Evolutionary conservation across 345 rosid species (phyloP).

Genomic region (Tarenaya hassleriana): DNA sequence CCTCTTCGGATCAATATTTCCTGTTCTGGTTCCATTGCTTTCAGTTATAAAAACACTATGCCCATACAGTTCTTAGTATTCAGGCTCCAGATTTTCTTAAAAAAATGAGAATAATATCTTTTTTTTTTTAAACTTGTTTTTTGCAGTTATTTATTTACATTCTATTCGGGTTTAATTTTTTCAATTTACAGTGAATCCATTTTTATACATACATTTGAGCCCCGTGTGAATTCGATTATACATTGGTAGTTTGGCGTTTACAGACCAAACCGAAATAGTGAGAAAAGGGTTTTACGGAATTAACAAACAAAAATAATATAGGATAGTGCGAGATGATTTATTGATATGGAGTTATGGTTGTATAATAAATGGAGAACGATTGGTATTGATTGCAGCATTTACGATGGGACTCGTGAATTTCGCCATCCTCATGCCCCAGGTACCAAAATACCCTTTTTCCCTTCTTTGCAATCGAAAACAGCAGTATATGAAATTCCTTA

Average conservation of each 20-base stretch:
- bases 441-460: background rate
- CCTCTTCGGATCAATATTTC: background rate
- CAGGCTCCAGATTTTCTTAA: too few species aligned
- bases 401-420: conserved; percentile 77
- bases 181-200: too few species aligned
- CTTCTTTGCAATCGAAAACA: too few species aligned
- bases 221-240: too few species aligned
- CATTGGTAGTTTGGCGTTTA: too few species aligned
- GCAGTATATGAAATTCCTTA: too few species aligned
- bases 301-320: background rate
- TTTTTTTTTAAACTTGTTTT: background rate
- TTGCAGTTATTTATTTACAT: background rate
- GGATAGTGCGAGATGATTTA: background rate
- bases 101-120: too few species aligned
- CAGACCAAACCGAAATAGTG: too few species aligned
- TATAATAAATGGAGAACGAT: too few species aligned
- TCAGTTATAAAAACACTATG: background rate
- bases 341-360: background rate
- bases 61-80: background rate
- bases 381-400: conserved; percentile 41
- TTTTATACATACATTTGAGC: too few species aligned
- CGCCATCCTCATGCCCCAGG: conserved; percentile 80
- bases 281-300: too few species aligned
- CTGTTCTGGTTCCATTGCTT: background rate
- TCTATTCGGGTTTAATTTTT: background rate